Evolutionary conservation across 2,329 filamentous ascomycete species (phyloP).

Genomic region (Arthrinium puccinioides): DNA sequence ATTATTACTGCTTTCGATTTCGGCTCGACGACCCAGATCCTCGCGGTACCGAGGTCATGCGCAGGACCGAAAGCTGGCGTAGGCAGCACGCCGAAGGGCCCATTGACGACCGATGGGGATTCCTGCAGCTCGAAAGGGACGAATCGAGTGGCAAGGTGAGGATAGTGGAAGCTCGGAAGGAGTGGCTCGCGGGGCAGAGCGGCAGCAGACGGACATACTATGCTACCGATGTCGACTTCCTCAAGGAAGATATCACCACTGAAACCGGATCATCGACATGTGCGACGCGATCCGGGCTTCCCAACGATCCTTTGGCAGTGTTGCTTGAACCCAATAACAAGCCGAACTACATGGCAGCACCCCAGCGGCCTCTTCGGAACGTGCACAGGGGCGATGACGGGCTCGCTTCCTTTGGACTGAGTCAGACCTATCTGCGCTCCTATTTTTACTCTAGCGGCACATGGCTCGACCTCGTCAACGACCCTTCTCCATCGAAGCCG

Average conservation of each 20-base stretch:
- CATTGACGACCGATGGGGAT: conserved; percentile 68
- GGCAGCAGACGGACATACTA: conserved; percentile 61
- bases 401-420: conserved; percentile 38
- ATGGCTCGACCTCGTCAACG: conserved; percentile 54
- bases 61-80: conserved; percentile 50
- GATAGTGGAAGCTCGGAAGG: conserved; percentile 62
- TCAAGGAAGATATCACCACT: conserved; percentile 1
- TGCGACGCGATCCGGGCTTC: conserved; percentile 2
- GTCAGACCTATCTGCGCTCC: conserved; percentile 44
- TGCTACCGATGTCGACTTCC: conserved; percentile 43
- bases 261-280: conserved; percentile 1
- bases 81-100: conserved; percentile 62
- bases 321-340: conserved; percentile 17
- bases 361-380: conserved; percentile 24
- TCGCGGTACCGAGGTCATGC: conserved; percentile 30
- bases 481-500: conserved; percentile 27
- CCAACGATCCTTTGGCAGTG: conserved; percentile 1
- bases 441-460: conserved; percentile 47
- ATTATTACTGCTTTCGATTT: conserved; percentile 61
- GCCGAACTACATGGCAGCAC: conserved; percentile 27
- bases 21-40: conserved; percentile 40
- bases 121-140: conserved; percentile 54
- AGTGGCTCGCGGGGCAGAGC: conserved; percentile 51
- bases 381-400: conserved; percentile 43
- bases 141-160: conserved; percentile 49